Evolutionary conservation across 208 protist genomes (phyloP).

Genomic region (Trypanosoma avium): DNA sequence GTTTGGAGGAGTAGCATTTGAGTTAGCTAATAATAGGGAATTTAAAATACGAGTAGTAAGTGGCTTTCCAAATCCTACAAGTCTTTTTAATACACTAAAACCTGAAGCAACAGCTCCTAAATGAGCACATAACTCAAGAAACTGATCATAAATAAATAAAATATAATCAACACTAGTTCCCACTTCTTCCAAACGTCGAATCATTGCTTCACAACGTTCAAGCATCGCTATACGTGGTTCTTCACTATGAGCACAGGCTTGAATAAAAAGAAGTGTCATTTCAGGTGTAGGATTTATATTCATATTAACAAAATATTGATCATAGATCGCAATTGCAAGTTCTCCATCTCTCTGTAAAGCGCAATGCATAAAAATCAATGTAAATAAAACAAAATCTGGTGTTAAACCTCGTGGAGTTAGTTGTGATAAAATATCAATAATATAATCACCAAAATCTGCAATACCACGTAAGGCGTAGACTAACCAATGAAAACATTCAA

Average conservation of each 20-base stretch:
- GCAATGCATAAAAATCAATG: constrained; percentile 72
- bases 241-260: constrained; percentile 66
- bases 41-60: constrained; percentile 83
- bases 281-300: constrained; percentile 85
- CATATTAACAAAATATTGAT: constrained; percentile 58
- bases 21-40: constrained; percentile 81
- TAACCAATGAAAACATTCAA: constrained; percentile 80
- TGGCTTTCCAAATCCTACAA: constrained; percentile 74
- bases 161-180: constrained; percentile 69
- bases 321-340: constrained; percentile 68
- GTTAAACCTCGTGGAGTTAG: constrained; percentile 70
- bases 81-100: constrained; percentile 70
- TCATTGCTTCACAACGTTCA: constrained; percentile 37
- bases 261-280: constrained; percentile 75
- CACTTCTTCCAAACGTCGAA: constrained; percentile 63
- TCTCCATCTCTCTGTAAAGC: constrained; percentile 78
- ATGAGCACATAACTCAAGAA: constrained; percentile 76
- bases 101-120: constrained; percentile 72
- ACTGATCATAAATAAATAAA: constrained; percentile 71
- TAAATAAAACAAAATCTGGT: constrained; percentile 81
- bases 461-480: constrained; percentile 70
- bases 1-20: constrained; percentile 57
- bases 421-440: constrained; percentile 74
- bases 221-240: constrained; percentile 68
- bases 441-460: constrained; percentile 71